Conservation (phyloP, 2,329 filamentous ascomycete species). For the Pseudocercospora cruenta region DNA sequence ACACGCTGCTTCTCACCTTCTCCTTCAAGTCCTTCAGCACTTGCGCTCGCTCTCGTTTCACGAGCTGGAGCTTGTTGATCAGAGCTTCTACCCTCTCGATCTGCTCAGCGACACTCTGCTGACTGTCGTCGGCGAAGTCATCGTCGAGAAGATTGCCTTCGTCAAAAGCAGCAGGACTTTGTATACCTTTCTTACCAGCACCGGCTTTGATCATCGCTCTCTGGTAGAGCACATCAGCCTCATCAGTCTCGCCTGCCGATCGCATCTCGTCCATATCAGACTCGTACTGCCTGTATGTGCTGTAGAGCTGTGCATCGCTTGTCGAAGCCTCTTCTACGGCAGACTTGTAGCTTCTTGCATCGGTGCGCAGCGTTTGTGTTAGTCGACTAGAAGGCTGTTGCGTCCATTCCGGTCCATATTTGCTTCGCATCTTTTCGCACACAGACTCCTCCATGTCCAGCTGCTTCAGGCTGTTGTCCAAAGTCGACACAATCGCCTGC, state of each 20-base stretch:
- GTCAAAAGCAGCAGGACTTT: constrained; percentile 53
- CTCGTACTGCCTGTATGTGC: constrained; percentile 83
- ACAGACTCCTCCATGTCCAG: constrained; percentile 97
- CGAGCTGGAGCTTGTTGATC: constrained; percentile 84
- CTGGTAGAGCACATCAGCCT: constrained; percentile 87
- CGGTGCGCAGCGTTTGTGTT: constrained; percentile 82
- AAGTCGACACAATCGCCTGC: constrained; percentile 68
- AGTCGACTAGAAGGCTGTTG: constrained; percentile 92
- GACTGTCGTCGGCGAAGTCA: constrained; percentile 82
- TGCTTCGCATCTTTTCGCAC: constrained; percentile 98
- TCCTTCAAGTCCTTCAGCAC: constrained; percentile 97
- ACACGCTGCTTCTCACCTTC: too few species aligned
- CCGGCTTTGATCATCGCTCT: constrained; percentile 80
- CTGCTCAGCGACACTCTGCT: constrained; percentile 82
- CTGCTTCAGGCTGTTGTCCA: constrained; percentile 84
- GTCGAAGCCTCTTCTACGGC: constrained; percentile 86
- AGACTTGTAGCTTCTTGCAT: constrained; percentile 84
- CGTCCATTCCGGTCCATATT: constrained; percentile 94
- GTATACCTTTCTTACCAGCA: constrained; percentile 65
- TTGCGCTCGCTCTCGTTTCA: constrained; percentile 89
- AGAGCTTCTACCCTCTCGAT: constrained; percentile 87
- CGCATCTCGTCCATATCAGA: constrained; percentile 94
- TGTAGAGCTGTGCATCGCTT: constrained; percentile 81
- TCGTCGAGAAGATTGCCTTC: constrained; percentile 87
- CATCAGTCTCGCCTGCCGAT: constrained; percentile 79